Conservation (phyloP, 1,139 yeast genomes). For the Debaryomyces sp. region DNA sequence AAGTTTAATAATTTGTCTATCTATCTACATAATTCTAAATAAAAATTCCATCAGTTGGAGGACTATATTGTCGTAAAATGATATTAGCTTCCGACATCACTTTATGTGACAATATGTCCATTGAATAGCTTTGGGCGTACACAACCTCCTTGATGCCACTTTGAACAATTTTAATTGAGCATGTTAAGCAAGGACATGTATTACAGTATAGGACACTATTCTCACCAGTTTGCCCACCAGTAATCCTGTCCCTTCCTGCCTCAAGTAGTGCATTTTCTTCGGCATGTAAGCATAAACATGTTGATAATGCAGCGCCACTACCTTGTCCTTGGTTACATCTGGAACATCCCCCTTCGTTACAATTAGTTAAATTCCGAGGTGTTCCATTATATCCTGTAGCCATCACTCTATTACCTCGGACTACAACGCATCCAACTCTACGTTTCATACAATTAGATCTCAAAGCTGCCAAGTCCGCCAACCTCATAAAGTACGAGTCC, state of each 20-base stretch:
- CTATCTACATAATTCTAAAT: slow-evolving; percentile 20
- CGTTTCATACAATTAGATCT: slow-evolving; percentile 97
- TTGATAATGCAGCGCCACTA: slow-evolving; percentile 59
- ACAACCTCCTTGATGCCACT: slow-evolving; percentile 92
- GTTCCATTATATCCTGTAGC: slow-evolving; percentile 99
- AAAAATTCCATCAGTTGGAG: slow-evolving; percentile 55
- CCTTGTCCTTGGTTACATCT: slow-evolving; percentile 81
- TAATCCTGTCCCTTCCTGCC: slow-evolving; percentile 85
- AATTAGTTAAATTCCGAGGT: slow-evolving; percentile 81
- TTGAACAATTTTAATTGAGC: slow-evolving; percentile 93
- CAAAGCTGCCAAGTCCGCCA: slow-evolving; percentile 91
- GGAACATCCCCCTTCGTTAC: slow-evolving; percentile 94
- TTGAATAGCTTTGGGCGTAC: slow-evolving; percentile 86
- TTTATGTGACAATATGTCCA: slow-evolving; percentile 75
- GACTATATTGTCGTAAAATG: slow-evolving; percentile 68
- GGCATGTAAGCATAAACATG: slow-evolving; percentile 94
- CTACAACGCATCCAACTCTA: slow-evolving; percentile 94
- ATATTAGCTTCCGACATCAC: slow-evolving; percentile 80
- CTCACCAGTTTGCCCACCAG: slow-evolving; percentile 23
- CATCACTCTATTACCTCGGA: slow-evolving; percentile 79
- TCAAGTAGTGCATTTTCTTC: slow-evolving; percentile 95
- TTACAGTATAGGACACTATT: slow-evolving; percentile 83
- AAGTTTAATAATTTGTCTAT: background rate
- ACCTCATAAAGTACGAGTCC: slow-evolving; percentile 93
- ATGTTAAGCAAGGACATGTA: slow-evolving; percentile 96